A percentile compares a stretch with the other conserved stretches of the same genome.
Evolutionary conservation across 2,329 filamentous ascomycete genomes (phyloP).

Genomic region (Periglandula ipomoeae): DNA sequence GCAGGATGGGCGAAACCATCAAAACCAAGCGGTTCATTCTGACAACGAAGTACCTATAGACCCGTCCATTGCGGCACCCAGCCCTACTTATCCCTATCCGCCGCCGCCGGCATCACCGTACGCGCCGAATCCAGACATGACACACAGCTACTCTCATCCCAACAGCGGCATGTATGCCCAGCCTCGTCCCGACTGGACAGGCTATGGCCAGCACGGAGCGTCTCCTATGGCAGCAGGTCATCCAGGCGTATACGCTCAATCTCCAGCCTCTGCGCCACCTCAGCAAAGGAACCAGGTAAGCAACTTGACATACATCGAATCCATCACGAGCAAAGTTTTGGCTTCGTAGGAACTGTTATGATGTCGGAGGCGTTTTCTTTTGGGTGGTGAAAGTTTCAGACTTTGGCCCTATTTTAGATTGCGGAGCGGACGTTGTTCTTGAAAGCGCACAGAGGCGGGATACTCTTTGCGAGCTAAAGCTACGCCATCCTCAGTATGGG

Average conservation of each 20-base stretch:
- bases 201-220: slow-evolving; percentile 48
- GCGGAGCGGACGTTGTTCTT: neutral
- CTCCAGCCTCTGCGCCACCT: slow-evolving; percentile 45
- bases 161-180: slow-evolving; percentile 56
- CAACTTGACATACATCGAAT: neutral
- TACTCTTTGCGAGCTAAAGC: neutral
- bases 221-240: slow-evolving; percentile 42
- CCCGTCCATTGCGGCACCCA: slow-evolving; percentile 90
- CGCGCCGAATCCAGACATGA: slow-evolving; percentile 75
- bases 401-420: neutral
- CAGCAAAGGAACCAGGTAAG: slow-evolving; percentile 53
- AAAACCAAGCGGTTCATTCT: slow-evolving; percentile 75
- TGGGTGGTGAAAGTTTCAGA: no score
- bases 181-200: slow-evolving; percentile 65
- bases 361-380: no score
- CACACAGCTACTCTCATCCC: slow-evolving; percentile 62
- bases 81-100: slow-evolving; percentile 75
- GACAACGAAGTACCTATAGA: slow-evolving; percentile 98
- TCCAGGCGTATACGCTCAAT: slow-evolving; percentile 42
- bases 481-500: neutral
- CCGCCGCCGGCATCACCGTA: slow-evolving; percentile 73
- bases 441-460: neutral
- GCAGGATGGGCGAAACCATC: slow-evolving; percentile 72
- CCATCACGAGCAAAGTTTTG: no score
- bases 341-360: neutral